Conservation (phyloP, 805 yeast genomes). For the Scheffersomyces coipomensis region DNA sequence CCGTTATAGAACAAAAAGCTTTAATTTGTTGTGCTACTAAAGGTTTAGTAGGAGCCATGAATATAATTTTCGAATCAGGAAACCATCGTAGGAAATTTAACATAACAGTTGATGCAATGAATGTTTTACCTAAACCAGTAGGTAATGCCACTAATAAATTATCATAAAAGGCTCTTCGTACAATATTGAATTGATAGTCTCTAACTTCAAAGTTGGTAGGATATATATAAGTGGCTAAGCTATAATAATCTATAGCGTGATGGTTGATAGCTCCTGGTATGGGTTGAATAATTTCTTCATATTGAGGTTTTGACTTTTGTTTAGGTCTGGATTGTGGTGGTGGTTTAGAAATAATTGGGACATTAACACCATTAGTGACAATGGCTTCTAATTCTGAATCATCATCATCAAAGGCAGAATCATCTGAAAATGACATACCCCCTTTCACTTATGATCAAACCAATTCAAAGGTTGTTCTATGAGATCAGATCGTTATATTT, state of each 20-base stretch:
- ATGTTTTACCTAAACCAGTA: slow-evolving; percentile 96
- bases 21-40: slow-evolving; percentile 94
- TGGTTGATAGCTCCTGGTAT: slow-evolving; percentile 16
- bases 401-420: slow-evolving; percentile 11
- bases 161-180: slow-evolving; percentile 64
- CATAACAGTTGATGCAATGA: slow-evolving; percentile 93
- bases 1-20: slow-evolving; percentile 86
- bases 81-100: slow-evolving; percentile 89
- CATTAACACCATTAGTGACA: not conserved
- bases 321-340: not conserved
- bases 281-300: slow-evolving; percentile 6
- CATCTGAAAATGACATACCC: slow-evolving; percentile 4
- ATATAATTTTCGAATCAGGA: slow-evolving; percentile 70
- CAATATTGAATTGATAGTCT: slow-evolving; percentile 86
- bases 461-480: no score
- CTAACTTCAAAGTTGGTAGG: slow-evolving; percentile 84
- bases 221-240: slow-evolving; percentile 54
- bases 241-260: slow-evolving; percentile 20
- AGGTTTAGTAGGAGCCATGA: slow-evolving; percentile 97
- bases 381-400: slow-evolving; percentile 7
- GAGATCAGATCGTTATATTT: no score
- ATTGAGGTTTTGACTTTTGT: not conserved
- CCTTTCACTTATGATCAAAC: no score
- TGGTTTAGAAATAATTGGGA: not conserved
- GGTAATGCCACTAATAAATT: slow-evolving; percentile 90